These are phyloP conservation scores for Aquilaria malaccensis DNA, from an alignment of 345 rosid genomes.

Conservation along the genomic window DNA sequence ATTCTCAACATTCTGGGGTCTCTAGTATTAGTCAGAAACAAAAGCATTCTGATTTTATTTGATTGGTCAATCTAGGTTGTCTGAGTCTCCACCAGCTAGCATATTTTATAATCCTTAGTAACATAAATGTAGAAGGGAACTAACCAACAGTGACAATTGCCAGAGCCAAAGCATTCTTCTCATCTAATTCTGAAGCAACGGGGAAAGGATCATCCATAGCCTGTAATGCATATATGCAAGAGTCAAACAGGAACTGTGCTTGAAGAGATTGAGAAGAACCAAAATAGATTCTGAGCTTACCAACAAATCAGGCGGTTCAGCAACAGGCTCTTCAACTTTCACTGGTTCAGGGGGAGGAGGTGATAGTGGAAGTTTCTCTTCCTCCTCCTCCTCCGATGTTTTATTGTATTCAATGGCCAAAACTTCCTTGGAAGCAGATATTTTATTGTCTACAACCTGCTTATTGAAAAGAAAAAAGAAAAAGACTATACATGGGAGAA, in stretches of 20 bases:
- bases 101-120: background rate
- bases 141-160: conserved; percentile 90
- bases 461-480: background rate
- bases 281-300: conserved; percentile 24
- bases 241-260: background rate
- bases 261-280: conserved; percentile 3
- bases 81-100: background rate
- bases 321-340: conserved; percentile 53
- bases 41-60: background rate
- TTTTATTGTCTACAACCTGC: conserved; percentile 36
- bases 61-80: background rate
- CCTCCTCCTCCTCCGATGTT: conserved; percentile 20
- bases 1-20: background rate
- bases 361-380: conserved; percentile 39
- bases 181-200: conserved; percentile 58
- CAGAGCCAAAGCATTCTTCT: conserved; percentile 87
- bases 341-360: conserved; percentile 59
- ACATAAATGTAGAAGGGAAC: conserved; percentile 8
- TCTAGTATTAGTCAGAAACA: background rate
- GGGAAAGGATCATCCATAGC: conserved; percentile 73
- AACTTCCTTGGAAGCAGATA: conserved; percentile 61
- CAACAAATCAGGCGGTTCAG: conserved; percentile 75
- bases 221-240: conserved; percentile 25
- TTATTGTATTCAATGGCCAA: conserved; percentile 74
- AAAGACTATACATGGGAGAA: background rate